Evolutionary conservation across 768 basidiomycete genomes (phyloP).

Genomic region (Boletus sensibilis): DNA sequence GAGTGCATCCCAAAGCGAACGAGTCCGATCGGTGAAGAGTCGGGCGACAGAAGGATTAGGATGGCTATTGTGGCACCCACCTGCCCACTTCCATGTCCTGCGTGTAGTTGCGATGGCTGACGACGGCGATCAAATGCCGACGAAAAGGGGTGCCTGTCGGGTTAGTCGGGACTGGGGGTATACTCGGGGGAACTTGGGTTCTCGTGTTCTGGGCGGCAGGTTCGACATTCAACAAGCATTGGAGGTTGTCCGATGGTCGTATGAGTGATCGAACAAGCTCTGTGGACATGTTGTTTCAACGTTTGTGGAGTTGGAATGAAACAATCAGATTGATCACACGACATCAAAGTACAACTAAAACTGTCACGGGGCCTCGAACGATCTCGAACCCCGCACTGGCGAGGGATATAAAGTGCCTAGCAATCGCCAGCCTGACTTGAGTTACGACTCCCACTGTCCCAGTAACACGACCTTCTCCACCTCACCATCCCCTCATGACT

Average conservation of each 20-base stretch:
- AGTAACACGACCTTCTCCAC: neutral
- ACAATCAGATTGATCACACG: conserved; percentile 6
- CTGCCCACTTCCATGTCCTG: conserved; percentile 52
- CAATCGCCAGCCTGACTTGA: neutral
- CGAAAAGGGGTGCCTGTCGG: neutral
- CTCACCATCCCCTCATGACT: conserved; percentile 52
- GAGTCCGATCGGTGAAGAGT: neutral
- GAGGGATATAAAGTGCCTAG: conserved; percentile 23
- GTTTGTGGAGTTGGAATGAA: neutral
- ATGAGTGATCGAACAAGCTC: conserved; percentile 26
- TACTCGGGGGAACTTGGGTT: neutral
- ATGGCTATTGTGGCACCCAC: conserved; percentile 32
- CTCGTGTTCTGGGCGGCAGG: conserved; percentile 6
- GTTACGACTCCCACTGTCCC: neutral
- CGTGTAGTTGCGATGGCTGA: conserved; percentile 46
- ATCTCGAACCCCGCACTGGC: neutral
- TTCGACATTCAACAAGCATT: conserved; percentile 43
- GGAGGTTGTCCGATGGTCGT: conserved; percentile 46
- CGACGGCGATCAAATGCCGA: conserved; percentile 40
- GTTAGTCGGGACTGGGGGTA: neutral
- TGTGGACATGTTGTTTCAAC: conserved; percentile 14
- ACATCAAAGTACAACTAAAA: neutral
- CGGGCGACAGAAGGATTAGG: no score
- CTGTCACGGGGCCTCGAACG: neutral
- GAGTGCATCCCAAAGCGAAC: neutral